Evolutionary conservation across 192 early-diverging fungal genomes (phyloP), one percentile per base, ranked within the genome.

Genomic region (Coemansia sp.): DNA sequence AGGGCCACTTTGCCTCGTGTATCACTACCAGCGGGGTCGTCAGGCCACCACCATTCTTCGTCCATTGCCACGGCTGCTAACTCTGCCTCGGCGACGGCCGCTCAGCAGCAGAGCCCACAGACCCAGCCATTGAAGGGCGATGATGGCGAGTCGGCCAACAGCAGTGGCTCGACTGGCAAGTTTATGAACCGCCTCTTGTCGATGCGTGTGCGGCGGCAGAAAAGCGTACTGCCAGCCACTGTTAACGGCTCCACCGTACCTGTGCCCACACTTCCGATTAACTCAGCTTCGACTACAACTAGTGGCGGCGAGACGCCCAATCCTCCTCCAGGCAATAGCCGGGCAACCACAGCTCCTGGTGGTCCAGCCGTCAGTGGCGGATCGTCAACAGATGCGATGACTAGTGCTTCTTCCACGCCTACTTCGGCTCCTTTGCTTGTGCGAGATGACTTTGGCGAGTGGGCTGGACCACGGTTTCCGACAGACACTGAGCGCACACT

Each of bases 181-280:
- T 77, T 77, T 45, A 76, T 82, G 57, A 69, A 59, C 39, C 63
- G 79, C 3, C 47, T 82, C 47, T 61, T 55, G 21, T 82, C 79
- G 16, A 82, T 82, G 73, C 79, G 79, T 3, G 68, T 82, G 39
- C 79, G 79, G 13, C 64, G 68, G 37, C 79, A 82, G 34, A 82
- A 76, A 48, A 82, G 73, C 74, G 28, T 64, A 38, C 25, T 55
- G 43, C 25, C 59, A 1, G 31, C 58, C 7, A 21, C 33, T 10
- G 12, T 34, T 10, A 62, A 34, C 18, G 61, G 5, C 10, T 16
- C 59, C 3, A 21, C 38, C 20, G 16, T 34, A 1, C 59, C 58
- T 20, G 18, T 33, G 3, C 50, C 56, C 25, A 36, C 41, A 5
- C 39, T 37, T 13, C 65, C 65, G 9, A 41, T 36, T 7, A 10